Evolutionary conservation across 441 rosid species (phyloP), one percentile per base, ranked within the genome.

Genomic region (Euphorbia corollata): DNA sequence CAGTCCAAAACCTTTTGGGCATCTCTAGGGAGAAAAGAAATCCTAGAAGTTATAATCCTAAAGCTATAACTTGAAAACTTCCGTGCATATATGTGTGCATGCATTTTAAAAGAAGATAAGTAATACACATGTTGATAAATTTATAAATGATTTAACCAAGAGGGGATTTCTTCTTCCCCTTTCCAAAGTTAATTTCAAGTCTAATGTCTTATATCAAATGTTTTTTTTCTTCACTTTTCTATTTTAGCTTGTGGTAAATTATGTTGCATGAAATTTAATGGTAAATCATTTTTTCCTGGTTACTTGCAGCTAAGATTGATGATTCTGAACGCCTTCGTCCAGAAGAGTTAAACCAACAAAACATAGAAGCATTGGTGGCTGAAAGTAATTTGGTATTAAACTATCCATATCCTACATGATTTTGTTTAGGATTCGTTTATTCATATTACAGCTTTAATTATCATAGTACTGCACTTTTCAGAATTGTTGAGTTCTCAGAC

Each of bases 291-390:
- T 72, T 60, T 45, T 69, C 65, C 74, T 71, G 67, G 66, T 68
- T 5, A 30, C 70, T 74, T 72, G 76, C 78, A 92, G 98, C 84
- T 68, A 85, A 64, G 71, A 72, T 85, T 24, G 91, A 85, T 75
- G 96, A 88, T 77, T 85, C 90, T 69, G 96, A 91, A 70, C 83
- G 87, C 68, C 93, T 94, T 78, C 92, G 91, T 67, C 99, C 98
- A 55, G 99, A 94, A 80, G 98, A 94, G 78, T 76, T 94, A 61
- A 94, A 94, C 83, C 99, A 94, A 74, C 98, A 89, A 76, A 94
- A 94, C 68, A 91, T 94, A 73, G 97, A 94, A 82, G 99, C 98
- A 56, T 79, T 91, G 76, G 97, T 94, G 58, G 99, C 99, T 55
- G 99, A 94, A 83, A 89, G 82, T 78, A 91, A 94, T 76, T 83